phyloP scores from a whole-genome alignment of 192 early-diverging fungal genomes.

The Lunasporangiospora selenospora region DNA sequence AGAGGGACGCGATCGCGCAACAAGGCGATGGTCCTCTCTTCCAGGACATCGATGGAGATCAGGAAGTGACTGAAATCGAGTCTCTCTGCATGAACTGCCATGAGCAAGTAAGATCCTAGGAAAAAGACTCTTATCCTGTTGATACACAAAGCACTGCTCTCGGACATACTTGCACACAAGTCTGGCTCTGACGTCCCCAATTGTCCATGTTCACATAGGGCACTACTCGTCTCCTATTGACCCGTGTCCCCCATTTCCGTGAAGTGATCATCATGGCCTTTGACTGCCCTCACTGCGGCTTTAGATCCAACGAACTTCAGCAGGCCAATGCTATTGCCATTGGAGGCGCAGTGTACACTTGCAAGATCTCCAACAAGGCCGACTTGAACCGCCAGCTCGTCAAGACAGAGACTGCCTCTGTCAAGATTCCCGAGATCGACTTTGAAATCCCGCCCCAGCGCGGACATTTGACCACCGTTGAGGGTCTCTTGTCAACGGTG shows the following conservation, averaged over 20 bases:
- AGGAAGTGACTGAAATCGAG: conserved; percentile 81
- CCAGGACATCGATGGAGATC: conserved; percentile 50
- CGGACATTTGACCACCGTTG: conserved; percentile 90
- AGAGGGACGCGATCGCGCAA: conserved; percentile 4
- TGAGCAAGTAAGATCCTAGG: conserved; percentile 66
- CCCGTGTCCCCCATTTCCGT: conserved; percentile 92
- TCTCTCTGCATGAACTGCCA: conserved; percentile 91
- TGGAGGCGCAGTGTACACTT: conserved; percentile 75
- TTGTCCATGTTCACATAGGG: conserved; percentile 59
- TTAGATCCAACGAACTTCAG: conserved; percentile 91
- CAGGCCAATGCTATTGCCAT: conserved; percentile 84
- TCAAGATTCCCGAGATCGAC: conserved; percentile 84
- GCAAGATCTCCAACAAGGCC: conserved; percentile 66
- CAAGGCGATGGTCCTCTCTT: conserved; percentile 43
- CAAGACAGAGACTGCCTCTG: conserved; percentile 81
- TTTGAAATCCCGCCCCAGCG: conserved; percentile 88
- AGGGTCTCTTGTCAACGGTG: conserved; percentile 78
- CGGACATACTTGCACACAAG: background rate
- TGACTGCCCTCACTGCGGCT: conserved; percentile 79
- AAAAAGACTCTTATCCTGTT: too few relatives aligned
- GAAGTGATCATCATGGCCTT: conserved; percentile 60
- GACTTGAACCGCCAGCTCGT: conserved; percentile 94
- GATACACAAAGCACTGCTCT: background rate
- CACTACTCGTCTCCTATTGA: conserved; percentile 83
- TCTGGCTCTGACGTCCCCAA: background rate